These are phyloP conservation scores for Ochetophila trinervis DNA, from an alignment of 306 rosid species.

Conservation along the genomic window DNA sequence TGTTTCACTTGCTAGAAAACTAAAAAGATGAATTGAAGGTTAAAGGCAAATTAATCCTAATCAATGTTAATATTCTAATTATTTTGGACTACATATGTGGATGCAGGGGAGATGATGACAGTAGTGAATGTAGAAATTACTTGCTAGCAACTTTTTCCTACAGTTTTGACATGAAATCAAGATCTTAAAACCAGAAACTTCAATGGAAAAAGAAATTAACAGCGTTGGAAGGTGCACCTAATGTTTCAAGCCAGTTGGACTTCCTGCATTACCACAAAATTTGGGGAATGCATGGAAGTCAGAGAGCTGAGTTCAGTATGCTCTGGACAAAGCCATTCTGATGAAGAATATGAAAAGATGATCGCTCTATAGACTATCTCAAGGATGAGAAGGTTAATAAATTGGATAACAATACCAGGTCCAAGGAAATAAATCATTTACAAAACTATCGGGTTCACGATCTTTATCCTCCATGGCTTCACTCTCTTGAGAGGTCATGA, in stretches of 20 bases:
- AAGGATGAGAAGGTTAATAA: slow-evolving; percentile 28
- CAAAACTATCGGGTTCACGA: slow-evolving; percentile 40
- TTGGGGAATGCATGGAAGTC: slow-evolving; percentile 62
- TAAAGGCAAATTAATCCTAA: too few species aligned
- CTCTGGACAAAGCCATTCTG: slow-evolving; percentile 58
- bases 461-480: slow-evolving; percentile 33
- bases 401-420: slow-evolving; percentile 28
- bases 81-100: too few species aligned
- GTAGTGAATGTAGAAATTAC: too few species aligned
- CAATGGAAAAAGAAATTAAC: too few species aligned
- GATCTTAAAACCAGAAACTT: too few species aligned
- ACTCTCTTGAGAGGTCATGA: too few species aligned
- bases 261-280: slow-evolving; percentile 41
- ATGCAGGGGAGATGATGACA: too few species aligned
- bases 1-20: too few species aligned
- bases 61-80: too few species aligned
- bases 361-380: slow-evolving; percentile 23
- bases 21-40: too few species aligned
- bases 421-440: slow-evolving; percentile 24
- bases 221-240: slow-evolving; percentile 35
- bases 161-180: too few species aligned
- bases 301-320: slow-evolving; percentile 63
- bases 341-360: slow-evolving; percentile 53
- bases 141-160: too few species aligned
- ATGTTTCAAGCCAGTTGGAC: slow-evolving; percentile 31